These are phyloP conservation scores for Carallia pectinifolia DNA, from an alignment of 345 rosid genomes.

Conservation along the genomic window DNA sequence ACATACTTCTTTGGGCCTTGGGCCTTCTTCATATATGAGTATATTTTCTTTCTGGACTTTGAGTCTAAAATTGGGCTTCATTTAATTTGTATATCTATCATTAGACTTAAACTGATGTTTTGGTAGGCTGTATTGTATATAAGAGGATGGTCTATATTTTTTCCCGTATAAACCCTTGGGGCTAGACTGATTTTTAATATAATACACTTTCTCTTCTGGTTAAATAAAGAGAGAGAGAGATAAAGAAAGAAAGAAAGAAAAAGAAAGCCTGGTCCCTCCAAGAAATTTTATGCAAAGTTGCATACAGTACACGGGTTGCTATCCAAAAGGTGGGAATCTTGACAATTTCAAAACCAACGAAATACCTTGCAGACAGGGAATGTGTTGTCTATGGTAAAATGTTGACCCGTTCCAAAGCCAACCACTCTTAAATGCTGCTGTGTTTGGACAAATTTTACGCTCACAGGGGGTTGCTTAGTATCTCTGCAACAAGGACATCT, in stretches of 20 bases:
- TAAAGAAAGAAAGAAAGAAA: neutral
- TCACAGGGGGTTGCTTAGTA: constrained; percentile 49
- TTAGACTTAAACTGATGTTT: no score
- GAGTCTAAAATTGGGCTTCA: no score
- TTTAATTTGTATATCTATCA: no score
- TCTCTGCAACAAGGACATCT: constrained; percentile 53
- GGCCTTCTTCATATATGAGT: no score
- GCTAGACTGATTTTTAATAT: no score
- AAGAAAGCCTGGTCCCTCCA: constrained; percentile 4
- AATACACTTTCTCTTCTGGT: no score
- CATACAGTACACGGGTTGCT: neutral
- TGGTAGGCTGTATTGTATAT: no score
- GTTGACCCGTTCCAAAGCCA: constrained; percentile 51
- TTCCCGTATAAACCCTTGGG: no score
- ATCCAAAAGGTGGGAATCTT: constrained; percentile 17
- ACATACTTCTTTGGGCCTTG: no score
- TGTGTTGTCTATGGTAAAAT: constrained; percentile 20
- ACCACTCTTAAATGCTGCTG: constrained; percentile 31
- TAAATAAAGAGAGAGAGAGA: no score
- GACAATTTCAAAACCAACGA: constrained; percentile 16
- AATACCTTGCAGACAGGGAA: constrained; percentile 32
- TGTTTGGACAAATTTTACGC: constrained; percentile 38
- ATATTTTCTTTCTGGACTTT: no score
- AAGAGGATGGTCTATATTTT: no score
- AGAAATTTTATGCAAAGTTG: constrained; percentile 1